Evolutionary conservation across 805 yeast genomes (phyloP), one percentile per base, ranked within the genome.

Genomic region (Candida berthetii): DNA sequence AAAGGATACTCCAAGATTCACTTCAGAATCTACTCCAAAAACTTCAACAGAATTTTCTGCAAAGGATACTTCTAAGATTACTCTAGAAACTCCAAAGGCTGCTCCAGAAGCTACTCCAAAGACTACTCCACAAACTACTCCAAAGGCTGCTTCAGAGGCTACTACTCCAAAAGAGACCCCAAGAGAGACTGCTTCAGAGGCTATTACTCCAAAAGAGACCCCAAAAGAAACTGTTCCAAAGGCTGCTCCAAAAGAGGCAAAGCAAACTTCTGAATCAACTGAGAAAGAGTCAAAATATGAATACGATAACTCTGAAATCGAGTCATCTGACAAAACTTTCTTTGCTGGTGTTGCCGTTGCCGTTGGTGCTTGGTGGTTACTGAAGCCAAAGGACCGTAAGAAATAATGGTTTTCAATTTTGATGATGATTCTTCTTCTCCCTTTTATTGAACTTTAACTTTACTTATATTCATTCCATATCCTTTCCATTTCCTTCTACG

Each of bases 341-440:
- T 43, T 59, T 42, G 43, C 46, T 7, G 55, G 58, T 11, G 44
- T 54, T 32, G 45, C 51, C 13, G 58, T 57, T 16, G 46, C 48
- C 14, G 50, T 57, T 36, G 57, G 54, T 20, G 47, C 52, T 22
- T 59, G 65, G 63, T 60, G 61, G 61, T 43, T 46, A 4, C 42
- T 48, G 35, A 55, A 48, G 31, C 40, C 46, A 42, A 46, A 36
- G 36, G 33, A 40, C 14, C 42, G 39, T 19, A 43, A 36, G 19
- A 34, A 40, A 19, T 32, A 18, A 28, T 11, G 13, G 13, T 14
- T 28, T 28, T n/a, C n/a, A n/a, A 8, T 11, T 11, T 28, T 24
- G 3, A n/a, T 24, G 22, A n/a, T 15, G 22, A 14, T 16, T 8
- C 15, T 17, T 29, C 17, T 9, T 22, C 9, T 22, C 9, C 6